Conservation (phyloP, 352 stramenopile species). For the Phytophthora pistaciae region DNA sequence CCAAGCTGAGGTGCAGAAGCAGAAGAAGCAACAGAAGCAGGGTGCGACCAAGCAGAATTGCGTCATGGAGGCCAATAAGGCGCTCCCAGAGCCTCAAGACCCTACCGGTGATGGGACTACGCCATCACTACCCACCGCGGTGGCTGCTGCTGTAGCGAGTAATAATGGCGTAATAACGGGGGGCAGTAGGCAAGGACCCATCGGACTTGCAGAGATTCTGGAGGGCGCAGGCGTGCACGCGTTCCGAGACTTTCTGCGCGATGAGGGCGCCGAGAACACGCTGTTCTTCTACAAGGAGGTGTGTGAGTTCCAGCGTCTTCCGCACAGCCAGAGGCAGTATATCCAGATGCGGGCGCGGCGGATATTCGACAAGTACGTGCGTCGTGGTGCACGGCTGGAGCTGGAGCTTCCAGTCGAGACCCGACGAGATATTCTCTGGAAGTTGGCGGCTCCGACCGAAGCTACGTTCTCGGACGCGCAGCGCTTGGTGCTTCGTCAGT, state of each 20-base stretch:
- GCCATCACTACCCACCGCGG: constrained; percentile 3
- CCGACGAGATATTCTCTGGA: constrained; percentile 74
- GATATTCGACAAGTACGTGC: constrained; percentile 80
- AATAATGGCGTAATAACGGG: constrained; percentile 8
- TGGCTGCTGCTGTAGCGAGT: constrained; percentile 5
- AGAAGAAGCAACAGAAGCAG: constrained; percentile 14
- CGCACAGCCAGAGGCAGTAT: constrained; percentile 75
- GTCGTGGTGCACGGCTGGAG: constrained; percentile 67
- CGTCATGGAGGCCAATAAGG: constrained; percentile 9
- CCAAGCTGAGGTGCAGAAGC: constrained; percentile 31
- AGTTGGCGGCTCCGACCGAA: constrained; percentile 62
- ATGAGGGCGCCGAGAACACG: constrained; percentile 59
- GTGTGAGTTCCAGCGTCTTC: constrained; percentile 73
- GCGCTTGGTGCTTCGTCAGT: constrained; percentile 58
- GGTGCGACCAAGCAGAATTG: constrained; percentile 20
- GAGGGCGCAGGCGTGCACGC: constrained; percentile 57
- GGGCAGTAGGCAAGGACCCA: constrained; percentile 10
- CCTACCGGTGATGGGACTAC: constrained; percentile 1
- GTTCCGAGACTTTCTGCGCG: constrained; percentile 68
- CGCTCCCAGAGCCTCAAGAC: constrained; percentile 3
- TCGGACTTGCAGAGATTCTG: constrained; percentile 52
- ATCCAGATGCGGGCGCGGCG: constrained; percentile 76
- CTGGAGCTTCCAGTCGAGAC: constrained; percentile 68
- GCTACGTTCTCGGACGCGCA: constrained; percentile 72
- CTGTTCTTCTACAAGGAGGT: constrained; percentile 83